A percentile compares a stretch with the other conserved stretches of the same genome.
These are phyloP conservation scores for Alternaria infectoria DNA, from an alignment of 2,329 filamentous ascomycete genomes.

Conservation along the genomic window DNA sequence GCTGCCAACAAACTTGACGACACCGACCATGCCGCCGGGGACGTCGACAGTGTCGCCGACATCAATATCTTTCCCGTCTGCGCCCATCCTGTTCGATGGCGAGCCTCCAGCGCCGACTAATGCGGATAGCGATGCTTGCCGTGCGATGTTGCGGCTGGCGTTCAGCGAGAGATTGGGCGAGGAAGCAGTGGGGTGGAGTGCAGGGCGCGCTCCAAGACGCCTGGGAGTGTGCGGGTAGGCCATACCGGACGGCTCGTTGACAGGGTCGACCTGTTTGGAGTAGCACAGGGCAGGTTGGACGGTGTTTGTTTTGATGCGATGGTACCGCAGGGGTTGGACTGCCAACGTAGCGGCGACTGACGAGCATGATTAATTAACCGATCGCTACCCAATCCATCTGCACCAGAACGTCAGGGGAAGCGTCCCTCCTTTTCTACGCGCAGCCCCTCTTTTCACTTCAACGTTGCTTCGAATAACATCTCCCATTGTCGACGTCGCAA, in stretches of 20 bases:
- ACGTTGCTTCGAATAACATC: neutral
- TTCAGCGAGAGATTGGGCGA: slow-evolving; percentile 52
- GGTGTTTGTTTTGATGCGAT: slow-evolving; percentile 21
- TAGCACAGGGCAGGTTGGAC: slow-evolving; percentile 15
- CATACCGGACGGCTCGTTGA: slow-evolving; percentile 35
- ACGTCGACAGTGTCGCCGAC: slow-evolving; percentile 89
- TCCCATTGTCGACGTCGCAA: neutral
- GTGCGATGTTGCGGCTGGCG: slow-evolving; percentile 59
- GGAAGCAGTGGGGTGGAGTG: slow-evolving; percentile 50
- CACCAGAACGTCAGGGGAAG: neutral
- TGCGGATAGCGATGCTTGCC: slow-evolving; percentile 75
- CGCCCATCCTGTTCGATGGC: slow-evolving; percentile 52
- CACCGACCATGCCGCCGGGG: slow-evolving; percentile 89
- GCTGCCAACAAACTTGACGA: slow-evolving; percentile 83
- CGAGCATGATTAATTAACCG: slow-evolving; percentile 13
- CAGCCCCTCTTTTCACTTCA: neutral
- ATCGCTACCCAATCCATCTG: slow-evolving; percentile 9
- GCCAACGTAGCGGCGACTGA: slow-evolving; percentile 4
- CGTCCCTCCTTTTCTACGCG: neutral
- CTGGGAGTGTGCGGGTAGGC: slow-evolving; percentile 52
- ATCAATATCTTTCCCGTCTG: slow-evolving; percentile 62
- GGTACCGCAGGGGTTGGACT: slow-evolving; percentile 8
- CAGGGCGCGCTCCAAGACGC: slow-evolving; percentile 47
- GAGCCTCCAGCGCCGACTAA: slow-evolving; percentile 62
- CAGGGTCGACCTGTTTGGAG: slow-evolving; percentile 18